Base-by-base conservation (phyloP, 1,139 yeast genomes). In the Lizanozyma gosingica region DNA sequence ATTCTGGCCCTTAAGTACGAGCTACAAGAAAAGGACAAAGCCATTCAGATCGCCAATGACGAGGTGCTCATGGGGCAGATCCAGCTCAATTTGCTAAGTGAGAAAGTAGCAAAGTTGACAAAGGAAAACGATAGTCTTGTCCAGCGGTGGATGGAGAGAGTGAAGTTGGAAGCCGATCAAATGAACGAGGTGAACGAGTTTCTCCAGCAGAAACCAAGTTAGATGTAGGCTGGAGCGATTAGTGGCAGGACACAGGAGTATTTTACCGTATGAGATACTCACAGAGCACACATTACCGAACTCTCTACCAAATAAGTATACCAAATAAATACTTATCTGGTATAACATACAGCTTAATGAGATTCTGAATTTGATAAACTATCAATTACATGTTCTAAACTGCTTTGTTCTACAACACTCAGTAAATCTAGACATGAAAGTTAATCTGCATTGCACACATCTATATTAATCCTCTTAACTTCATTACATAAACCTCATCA, bases 11-110 rank as follows among this genome's bases (percentile, higher is more conserved):
- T 74, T 40, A 58, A 56, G n/a, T 69, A 73, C 38, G 81, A 78
- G 40, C 54, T 76, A 3, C 53, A 52, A n/a, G 72, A 78, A 46
- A 78, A 74, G 56, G 70, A 71, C 40, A 71, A 73, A 46, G 71
- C 79, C 14, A 67, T 79, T 17, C 87, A 81, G 47, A 62, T 72
- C 14, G 62, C 82, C 35, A 82, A 83, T 48, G 94, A 86, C 55
- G 94, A 84, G 49, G 60, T 82, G 14, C 65, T 87, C 37, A 76
- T 86, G 18, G 62, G 73, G 39, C 84, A 80, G 51, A 79, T 87
- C 40, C 94, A 83, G 55, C 73, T 77, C 46, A 84, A 83, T 48
- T 71, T 85, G 17, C 57, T 81, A 38, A 73, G 65, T 34, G 72
- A 71, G 4, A 64, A 63, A 44, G 57, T 72, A n/a, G 53, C 51